Evolutionary conservation across 1,284 basidiomycete genomes (phyloP).

Genomic region (Dichomitus squalens): DNA sequence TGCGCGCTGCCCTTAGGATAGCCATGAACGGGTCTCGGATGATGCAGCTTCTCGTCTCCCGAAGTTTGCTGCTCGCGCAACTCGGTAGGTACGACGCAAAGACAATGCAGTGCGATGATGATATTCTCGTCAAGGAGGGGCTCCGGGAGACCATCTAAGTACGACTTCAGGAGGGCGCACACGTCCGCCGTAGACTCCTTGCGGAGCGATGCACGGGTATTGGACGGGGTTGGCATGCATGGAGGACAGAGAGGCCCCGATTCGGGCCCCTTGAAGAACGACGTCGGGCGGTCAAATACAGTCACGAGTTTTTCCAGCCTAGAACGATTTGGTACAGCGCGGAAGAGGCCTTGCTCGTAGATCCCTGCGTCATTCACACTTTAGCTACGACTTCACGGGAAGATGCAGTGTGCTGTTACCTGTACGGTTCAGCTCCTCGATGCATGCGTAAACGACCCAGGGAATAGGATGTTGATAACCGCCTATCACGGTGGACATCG

Average conservation of each 20-base stretch:
- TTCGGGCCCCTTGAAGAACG: background rate
- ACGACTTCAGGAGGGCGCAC: constrained; percentile 60
- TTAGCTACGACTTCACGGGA: background rate
- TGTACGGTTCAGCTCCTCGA: constrained; percentile 62
- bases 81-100: constrained; percentile 50
- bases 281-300: constrained; percentile 34
- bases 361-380: constrained; percentile 33
- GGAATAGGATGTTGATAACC: constrained; percentile 59
- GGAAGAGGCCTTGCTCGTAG: constrained; percentile 52
- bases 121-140: constrained; percentile 49
- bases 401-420: constrained; percentile 36
- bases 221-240: constrained; percentile 6
- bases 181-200: constrained; percentile 58
- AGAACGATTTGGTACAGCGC: constrained; percentile 36
- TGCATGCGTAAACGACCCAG: constrained; percentile 53
- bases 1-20: constrained; percentile 3
- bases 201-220: constrained; percentile 37
- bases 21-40: background rate
- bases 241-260: constrained; percentile 9
- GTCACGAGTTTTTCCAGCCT: constrained; percentile 40
- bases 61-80: constrained; percentile 33
- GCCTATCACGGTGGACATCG: constrained; percentile 46
- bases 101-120: constrained; percentile 51
- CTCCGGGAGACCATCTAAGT: constrained; percentile 56
- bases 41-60: background rate